Percentiles rank a stretch among this genome's conserved stretches.
Evolutionary conservation across 768 basidiomycete genomes (phyloP).

Genomic region (Exidia glandulosa): DNA sequence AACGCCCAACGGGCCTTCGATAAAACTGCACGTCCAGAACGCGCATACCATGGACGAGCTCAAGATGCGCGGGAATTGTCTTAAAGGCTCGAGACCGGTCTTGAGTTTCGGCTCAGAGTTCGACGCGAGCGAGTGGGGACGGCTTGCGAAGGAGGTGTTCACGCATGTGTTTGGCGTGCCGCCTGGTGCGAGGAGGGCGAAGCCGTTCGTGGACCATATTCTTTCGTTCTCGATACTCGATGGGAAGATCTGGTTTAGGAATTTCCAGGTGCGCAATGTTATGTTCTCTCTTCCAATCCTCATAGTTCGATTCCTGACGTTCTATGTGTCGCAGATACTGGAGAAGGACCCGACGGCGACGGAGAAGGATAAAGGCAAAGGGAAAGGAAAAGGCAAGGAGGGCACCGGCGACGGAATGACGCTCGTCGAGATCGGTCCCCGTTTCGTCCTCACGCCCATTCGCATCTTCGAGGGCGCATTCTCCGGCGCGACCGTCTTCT

Average conservation of each 20-base stretch:
- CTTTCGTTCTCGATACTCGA: slow-evolving; percentile 93
- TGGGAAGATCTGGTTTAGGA: slow-evolving; percentile 97
- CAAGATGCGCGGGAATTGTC: slow-evolving; percentile 98
- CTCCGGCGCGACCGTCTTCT: slow-evolving; percentile 86
- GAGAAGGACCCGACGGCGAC: slow-evolving; percentile 71
- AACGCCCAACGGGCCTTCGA: slow-evolving; percentile 93
- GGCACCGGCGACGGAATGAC: no score
- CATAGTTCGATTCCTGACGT: slow-evolving; percentile 8
- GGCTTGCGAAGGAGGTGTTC: slow-evolving; percentile 84
- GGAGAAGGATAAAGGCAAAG: background rate
- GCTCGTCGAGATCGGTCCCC: slow-evolving; percentile 94
- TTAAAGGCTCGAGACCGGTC: slow-evolving; percentile 89
- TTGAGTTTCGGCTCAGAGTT: slow-evolving; percentile 87
- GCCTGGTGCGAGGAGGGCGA: slow-evolving; percentile 76
- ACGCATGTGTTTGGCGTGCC: slow-evolving; percentile 95
- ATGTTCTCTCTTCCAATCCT: background rate
- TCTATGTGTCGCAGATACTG: slow-evolving; percentile 41
- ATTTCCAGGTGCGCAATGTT: slow-evolving; percentile 88
- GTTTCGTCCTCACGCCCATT: slow-evolving; percentile 95
- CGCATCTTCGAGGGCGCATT: slow-evolving; percentile 98
- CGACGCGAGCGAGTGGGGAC: slow-evolving; percentile 80
- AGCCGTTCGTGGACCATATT: slow-evolving; percentile 97
- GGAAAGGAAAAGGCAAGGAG: slow-evolving; percentile 39
- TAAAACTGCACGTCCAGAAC: slow-evolving; percentile 97
- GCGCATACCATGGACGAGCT: slow-evolving; percentile 99